Conservation (phyloP, 305 asterid genomes). For the Andrographis paniculata region DNA sequence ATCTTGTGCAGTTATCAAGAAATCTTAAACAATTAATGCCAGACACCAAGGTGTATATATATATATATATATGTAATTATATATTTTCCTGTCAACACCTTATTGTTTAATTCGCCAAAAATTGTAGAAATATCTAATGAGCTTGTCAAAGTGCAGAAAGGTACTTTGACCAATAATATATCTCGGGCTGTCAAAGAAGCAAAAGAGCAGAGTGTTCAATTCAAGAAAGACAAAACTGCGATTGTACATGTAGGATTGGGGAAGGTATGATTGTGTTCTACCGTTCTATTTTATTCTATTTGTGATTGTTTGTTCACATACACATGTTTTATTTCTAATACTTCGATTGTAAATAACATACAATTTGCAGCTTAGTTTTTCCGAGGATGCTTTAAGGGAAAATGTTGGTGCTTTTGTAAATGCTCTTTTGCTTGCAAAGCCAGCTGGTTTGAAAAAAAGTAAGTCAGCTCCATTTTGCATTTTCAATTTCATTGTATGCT, state of each 20-base stretch:
- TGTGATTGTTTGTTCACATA: background rate
- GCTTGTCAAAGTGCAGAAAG: slow-evolving; percentile 55
- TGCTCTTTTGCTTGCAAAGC: slow-evolving; percentile 87
- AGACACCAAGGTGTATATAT: slow-evolving; percentile 74
- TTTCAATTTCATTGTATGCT: slow-evolving; percentile 13
- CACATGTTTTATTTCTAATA: background rate
- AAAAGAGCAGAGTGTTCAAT: slow-evolving; percentile 55
- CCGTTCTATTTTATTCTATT: slow-evolving; percentile 6
- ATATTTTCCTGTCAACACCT: slow-evolving; percentile 20
- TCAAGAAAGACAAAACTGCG: slow-evolving; percentile 95
- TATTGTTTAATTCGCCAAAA: slow-evolving; percentile 15
- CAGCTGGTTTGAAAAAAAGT: slow-evolving; percentile 97
- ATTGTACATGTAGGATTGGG: slow-evolving; percentile 93
- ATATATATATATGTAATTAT: too few relatives aligned
- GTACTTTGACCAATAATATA: slow-evolving; percentile 78
- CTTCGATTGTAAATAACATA: background rate
- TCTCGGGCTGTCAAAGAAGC: slow-evolving; percentile 68
- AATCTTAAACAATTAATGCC: slow-evolving; percentile 77
- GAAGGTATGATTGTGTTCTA: slow-evolving; percentile 43
- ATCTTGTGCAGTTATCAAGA: slow-evolving; percentile 58
- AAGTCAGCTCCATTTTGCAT: slow-evolving; percentile 26
- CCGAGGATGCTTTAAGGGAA: slow-evolving; percentile 77
- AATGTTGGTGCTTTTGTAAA: slow-evolving; percentile 87
- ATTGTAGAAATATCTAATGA: slow-evolving; percentile 20
- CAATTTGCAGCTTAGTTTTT: slow-evolving; percentile 52